Conservation (phyloP, 768 basidiomycete species). For the Phaeotremella fagi region DNA sequence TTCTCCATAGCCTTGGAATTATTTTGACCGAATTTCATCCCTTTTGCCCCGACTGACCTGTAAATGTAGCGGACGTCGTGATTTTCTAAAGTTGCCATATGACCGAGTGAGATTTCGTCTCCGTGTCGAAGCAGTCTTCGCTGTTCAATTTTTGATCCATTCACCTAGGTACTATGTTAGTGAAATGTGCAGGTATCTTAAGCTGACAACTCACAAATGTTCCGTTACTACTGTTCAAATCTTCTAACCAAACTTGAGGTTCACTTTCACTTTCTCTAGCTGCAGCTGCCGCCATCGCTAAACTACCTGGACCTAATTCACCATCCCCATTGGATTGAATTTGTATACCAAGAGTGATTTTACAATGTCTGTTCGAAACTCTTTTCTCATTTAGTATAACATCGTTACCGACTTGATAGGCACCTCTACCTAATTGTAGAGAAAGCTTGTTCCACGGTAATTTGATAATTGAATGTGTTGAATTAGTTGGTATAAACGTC, state of each 20-base stretch:
- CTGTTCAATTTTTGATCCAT: constrained; percentile 60
- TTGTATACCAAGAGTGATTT: constrained; percentile 37
- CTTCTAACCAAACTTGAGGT: constrained; percentile 46
- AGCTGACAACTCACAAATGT: constrained; percentile 53
- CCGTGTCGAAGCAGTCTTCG: constrained; percentile 65
- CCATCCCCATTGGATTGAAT: not conserved
- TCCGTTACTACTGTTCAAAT: constrained; percentile 61
- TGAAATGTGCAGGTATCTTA: not conserved
- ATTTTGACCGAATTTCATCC: constrained; percentile 22
- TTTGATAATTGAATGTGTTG: constrained; percentile 37
- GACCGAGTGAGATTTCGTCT: constrained; percentile 80
- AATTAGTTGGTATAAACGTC: constrained; percentile 41
- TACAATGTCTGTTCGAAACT: constrained; percentile 43
- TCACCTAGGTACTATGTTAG: constrained; percentile 54
- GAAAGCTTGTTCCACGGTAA: constrained; percentile 35
- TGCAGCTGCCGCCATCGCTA: constrained; percentile 12
- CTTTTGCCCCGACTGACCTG: constrained; percentile 28
- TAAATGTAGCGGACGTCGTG: constrained; percentile 55
- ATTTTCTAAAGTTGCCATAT: constrained; percentile 51
- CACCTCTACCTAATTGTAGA: constrained; percentile 43
- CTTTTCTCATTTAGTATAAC: constrained; percentile 38
- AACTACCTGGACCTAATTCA: constrained; percentile 9
- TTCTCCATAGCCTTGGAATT: constrained; percentile 15
- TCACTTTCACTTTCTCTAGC: constrained; percentile 35
- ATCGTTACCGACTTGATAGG: constrained; percentile 35